Conservation (phyloP, 371 early-diverging fungal genomes). For the Vairimorpha ceranae region DNA sequence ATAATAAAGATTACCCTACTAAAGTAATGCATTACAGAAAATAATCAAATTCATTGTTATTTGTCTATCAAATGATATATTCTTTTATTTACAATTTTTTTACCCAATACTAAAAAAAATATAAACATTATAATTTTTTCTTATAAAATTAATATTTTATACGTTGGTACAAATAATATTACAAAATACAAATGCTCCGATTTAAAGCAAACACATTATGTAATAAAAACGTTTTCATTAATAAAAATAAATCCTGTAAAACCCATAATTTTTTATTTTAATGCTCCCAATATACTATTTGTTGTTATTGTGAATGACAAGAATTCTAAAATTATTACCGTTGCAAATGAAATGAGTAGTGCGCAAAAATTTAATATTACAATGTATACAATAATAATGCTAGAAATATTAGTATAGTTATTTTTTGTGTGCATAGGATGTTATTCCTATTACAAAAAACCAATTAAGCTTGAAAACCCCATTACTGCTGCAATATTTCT, state of each 20-base stretch:
- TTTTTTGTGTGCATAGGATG: neutral
- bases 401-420: neutral
- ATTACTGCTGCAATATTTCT: conserved; percentile 88
- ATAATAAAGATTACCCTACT: too few species aligned
- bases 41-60: too few species aligned
- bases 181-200: too few species aligned
- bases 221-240: too few species aligned
- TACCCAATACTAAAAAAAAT: too few species aligned
- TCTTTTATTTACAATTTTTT: too few species aligned
- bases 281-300: conserved; percentile 90
- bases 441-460: conserved; percentile 65
- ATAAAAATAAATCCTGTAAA: conserved; percentile 73
- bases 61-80: too few species aligned
- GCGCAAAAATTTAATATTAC: conserved; percentile 74
- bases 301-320: conserved; percentile 77
- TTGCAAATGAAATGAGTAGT: conserved; percentile 72
- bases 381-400: conserved; percentile 61
- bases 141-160: too few species aligned
- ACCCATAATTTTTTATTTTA: conserved; percentile 92
- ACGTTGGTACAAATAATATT: too few species aligned
- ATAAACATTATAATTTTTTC: too few species aligned
- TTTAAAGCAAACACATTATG: too few species aligned
- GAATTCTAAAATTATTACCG: conserved; percentile 84
- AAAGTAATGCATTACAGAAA: too few species aligned
- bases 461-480: conserved; percentile 75